phyloP scores from a whole-genome alignment of 2,329 filamentous ascomycete genomes.

The Pseudocercospora musae region DNA sequence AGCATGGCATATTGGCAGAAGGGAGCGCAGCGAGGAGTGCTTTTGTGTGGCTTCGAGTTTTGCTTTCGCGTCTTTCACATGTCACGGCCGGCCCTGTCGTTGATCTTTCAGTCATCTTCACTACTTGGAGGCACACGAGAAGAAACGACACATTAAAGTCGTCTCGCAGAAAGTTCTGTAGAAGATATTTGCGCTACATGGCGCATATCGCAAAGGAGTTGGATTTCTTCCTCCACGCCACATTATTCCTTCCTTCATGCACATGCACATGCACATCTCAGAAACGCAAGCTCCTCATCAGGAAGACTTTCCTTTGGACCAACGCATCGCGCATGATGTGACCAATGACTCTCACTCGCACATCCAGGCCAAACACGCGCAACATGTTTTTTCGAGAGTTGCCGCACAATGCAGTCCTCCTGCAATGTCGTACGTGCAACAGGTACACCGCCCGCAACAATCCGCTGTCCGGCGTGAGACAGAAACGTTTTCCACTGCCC shows the following conservation, averaged over 20 bases:
- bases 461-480: not conserved
- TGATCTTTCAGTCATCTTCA: not conserved
- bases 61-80: not conserved
- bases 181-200: not conserved
- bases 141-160: not conserved
- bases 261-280: not conserved
- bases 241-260: not conserved
- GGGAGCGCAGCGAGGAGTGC: not conserved
- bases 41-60: not conserved
- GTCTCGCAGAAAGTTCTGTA: not conserved
- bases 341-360: not conserved
- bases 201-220: not conserved
- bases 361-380: not conserved
- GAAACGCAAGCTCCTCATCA: not conserved
- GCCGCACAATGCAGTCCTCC: not conserved
- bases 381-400: not conserved
- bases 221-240: not conserved
- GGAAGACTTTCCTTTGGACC: not conserved
- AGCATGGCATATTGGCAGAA: not conserved
- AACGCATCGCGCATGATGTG: not conserved
- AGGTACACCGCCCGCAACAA: no score
- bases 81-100: not conserved
- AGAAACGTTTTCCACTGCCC: not conserved
- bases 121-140: not conserved
- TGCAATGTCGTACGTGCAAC: not conserved